Percentiles rank a stretch among this genome's conserved stretches.
Conservation (phyloP, 1,284 basidiomycete species). For the Naganishia liquefaciens region DNA sequence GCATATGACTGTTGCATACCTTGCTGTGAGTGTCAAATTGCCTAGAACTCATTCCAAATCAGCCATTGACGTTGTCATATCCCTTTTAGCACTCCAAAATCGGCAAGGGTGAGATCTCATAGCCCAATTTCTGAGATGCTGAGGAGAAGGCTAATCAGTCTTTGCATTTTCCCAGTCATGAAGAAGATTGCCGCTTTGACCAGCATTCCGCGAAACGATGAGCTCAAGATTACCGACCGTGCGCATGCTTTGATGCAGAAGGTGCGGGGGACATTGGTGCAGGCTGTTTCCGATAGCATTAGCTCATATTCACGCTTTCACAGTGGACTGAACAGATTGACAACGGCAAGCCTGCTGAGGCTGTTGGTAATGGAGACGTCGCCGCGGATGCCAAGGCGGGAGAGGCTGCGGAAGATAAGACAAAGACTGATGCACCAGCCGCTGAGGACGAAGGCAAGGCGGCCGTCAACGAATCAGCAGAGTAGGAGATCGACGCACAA, state of each 20-base stretch:
- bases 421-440: constrained; percentile 10
- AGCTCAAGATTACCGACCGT: constrained; percentile 82
- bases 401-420: constrained; percentile 12
- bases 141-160: not conserved
- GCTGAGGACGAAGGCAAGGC: constrained; percentile 10
- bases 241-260: constrained; percentile 56
- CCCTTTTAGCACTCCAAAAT: constrained; percentile 83
- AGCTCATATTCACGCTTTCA: not conserved
- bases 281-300: not conserved
- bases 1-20: constrained; percentile 78
- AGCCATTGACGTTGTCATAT: not conserved
- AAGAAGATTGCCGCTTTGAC: constrained; percentile 79
- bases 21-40: constrained; percentile 61
- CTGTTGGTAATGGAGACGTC: constrained; percentile 25
- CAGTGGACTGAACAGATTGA: constrained; percentile 34
- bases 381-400: constrained; percentile 21
- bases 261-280: constrained; percentile 37
- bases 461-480: constrained; percentile 14
- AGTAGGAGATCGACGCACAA: not conserved
- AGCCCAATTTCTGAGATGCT: no score
- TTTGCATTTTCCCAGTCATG: constrained; percentile 65
- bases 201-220: constrained; percentile 74
- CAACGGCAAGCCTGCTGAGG: constrained; percentile 25
- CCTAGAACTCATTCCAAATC: no score
- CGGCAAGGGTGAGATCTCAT: constrained; percentile 63